Base-by-base conservation (phyloP, 2,329 filamentous ascomycete species). In the Byssothecium circinans region DNA sequence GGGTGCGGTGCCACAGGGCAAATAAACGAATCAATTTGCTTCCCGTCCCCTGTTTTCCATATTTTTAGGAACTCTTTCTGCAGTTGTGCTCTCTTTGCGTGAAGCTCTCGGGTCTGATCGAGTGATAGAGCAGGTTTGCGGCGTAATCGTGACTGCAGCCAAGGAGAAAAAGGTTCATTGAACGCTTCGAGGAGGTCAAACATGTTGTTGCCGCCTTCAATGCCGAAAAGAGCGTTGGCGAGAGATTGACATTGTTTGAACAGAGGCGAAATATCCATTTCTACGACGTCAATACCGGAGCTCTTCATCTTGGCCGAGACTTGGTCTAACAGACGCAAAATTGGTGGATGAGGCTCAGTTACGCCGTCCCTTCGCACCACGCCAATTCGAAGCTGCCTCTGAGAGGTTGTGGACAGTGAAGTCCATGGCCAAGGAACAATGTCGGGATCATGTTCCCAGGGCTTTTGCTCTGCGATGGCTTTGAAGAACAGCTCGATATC, bases 1-100 rank as follows among this genome's bases (percentile, higher is more conserved):
- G 84, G 81, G 64, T 87, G 84, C 2, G 83, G 82, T 12, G 83
- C 83, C 0, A 85, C 74, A 0, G 84, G 84, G 52, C 78, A 82
- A 45, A 87, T 77, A 42, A 87, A 78, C 0, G 82, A 81, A 70
- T 87, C 84, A 7, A 87, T 70, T 3, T 62, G 65, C 37, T 63
- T 61, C 29, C 74, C 65, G 68, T 43, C 68, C 60, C 7, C 62
- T 57, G 57, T 74, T 64, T 52, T 73, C 83, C 84, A 87, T 44
- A 86, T 77, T 20, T 76, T 68, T 41, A 82, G 54, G 62, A 85
- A 79, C 39, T 80, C 74, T n/a, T 70, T 77, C 53, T 84, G 79
- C 7, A 86, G 58, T 12, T 75, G 71, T 1, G 71, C 69, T 15
- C 78, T 77, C 55, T 77, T 73, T 0, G 76, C 79, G 45, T 85